Evolutionary conservation across 306 rosid species (phyloP).

Genomic region (Lathyrus sativus): DNA sequence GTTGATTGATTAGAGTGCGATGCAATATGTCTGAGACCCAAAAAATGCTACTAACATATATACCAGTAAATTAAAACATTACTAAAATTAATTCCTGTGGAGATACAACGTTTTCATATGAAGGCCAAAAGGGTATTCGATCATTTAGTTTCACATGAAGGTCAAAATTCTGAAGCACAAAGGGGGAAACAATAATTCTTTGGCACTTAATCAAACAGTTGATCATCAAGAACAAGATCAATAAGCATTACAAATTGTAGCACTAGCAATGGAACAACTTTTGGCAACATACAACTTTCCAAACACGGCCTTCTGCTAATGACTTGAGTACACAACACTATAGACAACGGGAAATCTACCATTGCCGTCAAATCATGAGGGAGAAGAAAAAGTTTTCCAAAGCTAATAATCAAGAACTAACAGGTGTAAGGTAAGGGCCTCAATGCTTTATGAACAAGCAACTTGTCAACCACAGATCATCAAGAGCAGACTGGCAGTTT

Average conservation of each 20-base stretch:
- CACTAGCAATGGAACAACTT: constrained; percentile 28
- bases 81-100: too few relatives aligned
- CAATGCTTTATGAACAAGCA: constrained; percentile 20
- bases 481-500: constrained; percentile 21
- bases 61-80: too few relatives aligned
- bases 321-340: constrained; percentile 17
- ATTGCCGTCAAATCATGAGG: constrained; percentile 24
- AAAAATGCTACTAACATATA: too few relatives aligned
- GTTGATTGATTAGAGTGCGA: too few relatives aligned
- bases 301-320: constrained; percentile 16
- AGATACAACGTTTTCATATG: too few relatives aligned
- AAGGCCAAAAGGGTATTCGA: too few relatives aligned
- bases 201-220: constrained; percentile 5
- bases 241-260: constrained; percentile 31
- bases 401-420: constrained; percentile 23
- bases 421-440: constrained; percentile 7
- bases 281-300: constrained; percentile 24
- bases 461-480: constrained; percentile 20
- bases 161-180: constrained; percentile 11
- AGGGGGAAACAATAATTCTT: neutral
- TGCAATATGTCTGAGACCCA: too few relatives aligned
- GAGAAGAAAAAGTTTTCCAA: neutral
- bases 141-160: too few relatives aligned
- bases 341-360: constrained; percentile 30
- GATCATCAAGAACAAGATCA: constrained; percentile 23